phyloP scores from a whole-genome alignment of 805 yeast species.

The Cyberlindnera americana region DNA sequence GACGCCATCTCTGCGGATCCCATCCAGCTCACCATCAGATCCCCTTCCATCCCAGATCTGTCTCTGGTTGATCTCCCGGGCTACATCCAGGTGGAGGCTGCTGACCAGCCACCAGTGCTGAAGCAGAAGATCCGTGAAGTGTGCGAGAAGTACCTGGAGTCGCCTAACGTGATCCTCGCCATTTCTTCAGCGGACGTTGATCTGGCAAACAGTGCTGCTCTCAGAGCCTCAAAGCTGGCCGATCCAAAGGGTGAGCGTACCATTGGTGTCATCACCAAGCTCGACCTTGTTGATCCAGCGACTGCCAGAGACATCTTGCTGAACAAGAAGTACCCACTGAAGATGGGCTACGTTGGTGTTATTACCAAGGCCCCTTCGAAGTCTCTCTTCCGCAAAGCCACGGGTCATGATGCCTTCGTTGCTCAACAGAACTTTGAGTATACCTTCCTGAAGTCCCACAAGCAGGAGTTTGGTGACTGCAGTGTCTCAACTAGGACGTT shows the following conservation, averaged over 20 bases:
- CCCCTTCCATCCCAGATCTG: constrained; percentile 88
- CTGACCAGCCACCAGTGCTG: constrained; percentile 87
- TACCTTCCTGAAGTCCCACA: constrained; percentile 60
- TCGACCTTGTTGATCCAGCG: constrained; percentile 82
- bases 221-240: constrained; percentile 81
- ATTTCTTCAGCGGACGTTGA: constrained; percentile 98
- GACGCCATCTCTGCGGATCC: constrained; percentile 94
- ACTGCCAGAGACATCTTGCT: constrained; percentile 64
- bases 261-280: constrained; percentile 91
- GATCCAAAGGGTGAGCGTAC: constrained; percentile 97
- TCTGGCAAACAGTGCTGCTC: constrained; percentile 91
- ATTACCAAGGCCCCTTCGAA: constrained; percentile 71
- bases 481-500: constrained; percentile 72
- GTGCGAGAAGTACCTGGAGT: constrained; percentile 81
- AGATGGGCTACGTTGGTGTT: constrained; percentile 99
- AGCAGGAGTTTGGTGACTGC: constrained; percentile 56
- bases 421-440: constrained; percentile 68
- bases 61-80: constrained; percentile 96
- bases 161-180: constrained; percentile 92
- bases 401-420: constrained; percentile 59
- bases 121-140: constrained; percentile 74
- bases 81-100: constrained; percentile 93
- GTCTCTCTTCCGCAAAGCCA: constrained; percentile 47
- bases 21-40: constrained; percentile 84
- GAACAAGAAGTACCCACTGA: constrained; percentile 82